These are phyloP conservation scores for Kwoniella bestiolae DNA, from an alignment of 768 basidiomycete species.

Conservation along the genomic window DNA sequence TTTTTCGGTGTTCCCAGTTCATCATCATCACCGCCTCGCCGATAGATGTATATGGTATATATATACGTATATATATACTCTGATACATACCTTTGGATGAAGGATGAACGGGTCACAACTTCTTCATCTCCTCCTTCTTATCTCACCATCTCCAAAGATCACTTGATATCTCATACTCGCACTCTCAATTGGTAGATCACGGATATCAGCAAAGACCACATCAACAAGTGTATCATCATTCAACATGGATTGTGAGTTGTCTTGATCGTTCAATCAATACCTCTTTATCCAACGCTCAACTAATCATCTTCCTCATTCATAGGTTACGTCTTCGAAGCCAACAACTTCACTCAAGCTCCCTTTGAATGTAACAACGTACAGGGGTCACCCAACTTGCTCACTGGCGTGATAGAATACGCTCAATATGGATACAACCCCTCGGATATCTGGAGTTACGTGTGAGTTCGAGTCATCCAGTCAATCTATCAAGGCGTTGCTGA, in stretches of 20 bases:
- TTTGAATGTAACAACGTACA: slow-evolving; percentile 27
- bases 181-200: too few relatives aligned
- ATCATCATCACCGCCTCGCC: neutral
- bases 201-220: neutral
- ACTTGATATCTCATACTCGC: too few relatives aligned
- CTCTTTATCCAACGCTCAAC: too few relatives aligned
- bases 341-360: slow-evolving; percentile 1
- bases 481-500: neutral
- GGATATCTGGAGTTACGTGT: slow-evolving; percentile 24
- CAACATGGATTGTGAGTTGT: slow-evolving; percentile 9
- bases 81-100: neutral
- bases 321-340: neutral
- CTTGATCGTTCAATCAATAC: neutral
- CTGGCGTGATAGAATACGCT: slow-evolving; percentile 23
- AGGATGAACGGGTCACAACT: neutral
- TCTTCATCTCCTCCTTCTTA: neutral
- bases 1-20: neutral
- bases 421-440: slow-evolving; percentile 34
- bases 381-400: slow-evolving; percentile 29
- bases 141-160: too few relatives aligned
- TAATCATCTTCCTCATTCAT: too few relatives aligned
- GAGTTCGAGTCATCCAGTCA: neutral
- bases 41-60: neutral
- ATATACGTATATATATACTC: neutral
- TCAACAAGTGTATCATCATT: neutral